phyloP scores from a whole-genome alignment of 2,329 filamentous ascomycete species.

The Lasiodiplodia theobromae region DNA sequence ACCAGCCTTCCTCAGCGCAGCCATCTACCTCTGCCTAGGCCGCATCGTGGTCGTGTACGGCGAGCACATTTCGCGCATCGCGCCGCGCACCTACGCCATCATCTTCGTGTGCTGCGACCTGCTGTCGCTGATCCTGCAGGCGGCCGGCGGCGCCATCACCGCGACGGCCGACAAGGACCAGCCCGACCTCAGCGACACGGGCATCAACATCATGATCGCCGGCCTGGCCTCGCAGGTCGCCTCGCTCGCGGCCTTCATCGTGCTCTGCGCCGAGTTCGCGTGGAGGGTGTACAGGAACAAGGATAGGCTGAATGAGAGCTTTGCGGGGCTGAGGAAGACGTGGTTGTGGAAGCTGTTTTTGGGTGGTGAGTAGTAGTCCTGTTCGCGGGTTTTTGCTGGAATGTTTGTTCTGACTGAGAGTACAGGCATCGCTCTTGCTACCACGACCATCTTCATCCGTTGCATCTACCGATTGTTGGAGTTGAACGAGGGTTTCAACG shows the following conservation, averaged over 20 bases:
- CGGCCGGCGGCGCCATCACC: slow-evolving; percentile 64
- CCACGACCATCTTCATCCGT: slow-evolving; percentile 55
- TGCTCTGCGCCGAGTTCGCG: slow-evolving; percentile 48
- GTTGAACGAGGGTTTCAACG: slow-evolving; percentile 55
- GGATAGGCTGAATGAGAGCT: background rate
- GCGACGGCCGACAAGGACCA: slow-evolving; percentile 55
- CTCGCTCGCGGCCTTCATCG: slow-evolving; percentile 58
- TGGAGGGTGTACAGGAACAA: slow-evolving; percentile 25
- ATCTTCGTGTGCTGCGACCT: slow-evolving; percentile 68
- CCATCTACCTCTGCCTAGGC: slow-evolving; percentile 64
- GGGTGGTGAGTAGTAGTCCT: background rate
- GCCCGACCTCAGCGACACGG: slow-evolving; percentile 47
- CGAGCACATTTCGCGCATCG: slow-evolving; percentile 40
- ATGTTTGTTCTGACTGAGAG: background rate
- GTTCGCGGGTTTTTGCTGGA: no score
- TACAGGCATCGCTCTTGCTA: slow-evolving; percentile 46
- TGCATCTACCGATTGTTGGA: slow-evolving; percentile 60
- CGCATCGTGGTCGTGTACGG: slow-evolving; percentile 66
- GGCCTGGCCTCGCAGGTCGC: slow-evolving; percentile 65
- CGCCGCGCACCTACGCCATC: slow-evolving; percentile 58
- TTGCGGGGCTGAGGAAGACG: slow-evolving; percentile 1
- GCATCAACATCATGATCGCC: slow-evolving; percentile 64
- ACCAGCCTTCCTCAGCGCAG: slow-evolving; percentile 63
- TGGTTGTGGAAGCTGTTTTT: slow-evolving; percentile 17
- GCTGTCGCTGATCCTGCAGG: slow-evolving; percentile 65